Evolutionary conservation across 257 asterid genomes (phyloP).

Genomic region (Apocynum venetum): DNA sequence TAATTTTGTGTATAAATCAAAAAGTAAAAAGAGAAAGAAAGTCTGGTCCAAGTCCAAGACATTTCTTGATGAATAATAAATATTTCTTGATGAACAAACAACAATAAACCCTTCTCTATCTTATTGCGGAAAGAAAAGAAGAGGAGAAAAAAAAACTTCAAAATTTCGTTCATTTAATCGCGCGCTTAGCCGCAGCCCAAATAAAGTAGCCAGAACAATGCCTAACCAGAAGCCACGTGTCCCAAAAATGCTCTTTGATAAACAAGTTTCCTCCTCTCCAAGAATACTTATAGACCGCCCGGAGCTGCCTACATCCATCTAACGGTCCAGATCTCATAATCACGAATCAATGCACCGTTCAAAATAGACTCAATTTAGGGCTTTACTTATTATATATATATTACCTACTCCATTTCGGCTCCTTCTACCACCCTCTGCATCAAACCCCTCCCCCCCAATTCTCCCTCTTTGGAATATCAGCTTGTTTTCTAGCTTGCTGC

Average conservation of each 20-base stretch:
- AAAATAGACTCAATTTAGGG: slow-evolving; percentile 40
- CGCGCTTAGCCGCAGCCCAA: background rate
- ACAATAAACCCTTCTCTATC: background rate
- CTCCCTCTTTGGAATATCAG: background rate
- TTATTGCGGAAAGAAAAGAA: background rate
- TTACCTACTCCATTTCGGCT: background rate
- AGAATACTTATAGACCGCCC: slow-evolving; percentile 38
- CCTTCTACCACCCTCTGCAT: background rate
- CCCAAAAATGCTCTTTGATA: background rate
- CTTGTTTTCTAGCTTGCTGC: slow-evolving; percentile 15
- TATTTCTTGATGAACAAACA: background rate
- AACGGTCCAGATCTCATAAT: slow-evolving; percentile 38
- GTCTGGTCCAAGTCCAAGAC: background rate
- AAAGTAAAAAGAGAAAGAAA: no score
- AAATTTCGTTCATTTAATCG: background rate
- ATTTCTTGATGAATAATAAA: background rate
- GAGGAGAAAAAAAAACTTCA: background rate
- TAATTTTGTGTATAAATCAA: no score
- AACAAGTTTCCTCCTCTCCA: slow-evolving; percentile 24
- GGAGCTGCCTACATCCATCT: background rate
- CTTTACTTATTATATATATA: slow-evolving; percentile 21
- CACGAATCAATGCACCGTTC: slow-evolving; percentile 24
- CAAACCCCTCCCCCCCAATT: background rate
- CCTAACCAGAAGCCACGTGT: background rate
- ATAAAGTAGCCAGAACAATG: background rate